A percentile compares a stretch with the other conserved stretches of the same genome.
These are phyloP conservation scores for Penicillium sclerotiorum DNA, from an alignment of 2,329 filamentous ascomycete species.

Conservation along the genomic window DNA sequence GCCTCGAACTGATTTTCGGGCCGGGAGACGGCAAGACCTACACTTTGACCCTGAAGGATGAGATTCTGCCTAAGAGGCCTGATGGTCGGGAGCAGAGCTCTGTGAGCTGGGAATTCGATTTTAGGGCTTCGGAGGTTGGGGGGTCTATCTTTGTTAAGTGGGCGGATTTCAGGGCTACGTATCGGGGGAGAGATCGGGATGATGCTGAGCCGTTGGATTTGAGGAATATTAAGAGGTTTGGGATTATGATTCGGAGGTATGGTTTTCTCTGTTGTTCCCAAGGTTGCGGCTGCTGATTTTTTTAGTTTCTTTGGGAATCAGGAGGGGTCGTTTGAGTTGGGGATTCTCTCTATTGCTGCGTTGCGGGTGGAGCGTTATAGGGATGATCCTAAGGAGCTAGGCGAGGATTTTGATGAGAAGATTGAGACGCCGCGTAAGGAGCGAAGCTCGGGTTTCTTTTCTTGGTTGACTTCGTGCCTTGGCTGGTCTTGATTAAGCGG, in stretches of 20 bases:
- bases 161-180: slow-evolving; percentile 69
- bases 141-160: slow-evolving; percentile 61
- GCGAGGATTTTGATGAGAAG: slow-evolving; percentile 16
- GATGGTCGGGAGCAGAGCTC: slow-evolving; percentile 71
- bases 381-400: slow-evolving; percentile 13
- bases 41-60: slow-evolving; percentile 74
- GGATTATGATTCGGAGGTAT: slow-evolving; percentile 81
- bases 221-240: slow-evolving; percentile 65
- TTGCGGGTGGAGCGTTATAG: slow-evolving; percentile 25
- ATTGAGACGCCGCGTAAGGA: background rate
- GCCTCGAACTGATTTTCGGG: slow-evolving; percentile 58
- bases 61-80: slow-evolving; percentile 57
- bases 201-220: slow-evolving; percentile 64
- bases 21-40: slow-evolving; percentile 66
- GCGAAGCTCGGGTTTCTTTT: slow-evolving; percentile 10
- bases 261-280: slow-evolving; percentile 19
- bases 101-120: slow-evolving; percentile 74
- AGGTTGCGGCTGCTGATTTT: slow-evolving; percentile 15
- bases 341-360: slow-evolving; percentile 59
- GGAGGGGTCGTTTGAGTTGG: slow-evolving; percentile 66
- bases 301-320: slow-evolving; percentile 74
- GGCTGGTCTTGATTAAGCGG: slow-evolving; percentile 7
- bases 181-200: slow-evolving; percentile 65
- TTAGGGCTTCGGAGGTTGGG: slow-evolving; percentile 42
- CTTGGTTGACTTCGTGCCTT: slow-evolving; percentile 18